phyloP scores from a whole-genome alignment of 768 basidiomycete genomes.

The Phlebiopsis gigantea region DNA sequence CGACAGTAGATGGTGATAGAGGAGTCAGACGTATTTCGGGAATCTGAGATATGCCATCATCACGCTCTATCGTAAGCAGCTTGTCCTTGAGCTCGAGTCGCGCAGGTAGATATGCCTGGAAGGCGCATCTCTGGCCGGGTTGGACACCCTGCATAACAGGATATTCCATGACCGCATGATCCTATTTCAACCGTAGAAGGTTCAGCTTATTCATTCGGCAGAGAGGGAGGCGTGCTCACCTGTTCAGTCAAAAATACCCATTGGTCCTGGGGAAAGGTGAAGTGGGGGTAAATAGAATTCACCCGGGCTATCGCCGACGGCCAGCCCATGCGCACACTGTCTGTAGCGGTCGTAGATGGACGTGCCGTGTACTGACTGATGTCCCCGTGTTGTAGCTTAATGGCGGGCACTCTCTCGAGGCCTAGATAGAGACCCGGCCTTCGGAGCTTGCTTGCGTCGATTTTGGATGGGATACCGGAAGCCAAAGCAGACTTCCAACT shows the following conservation, averaged over 20 bases:
- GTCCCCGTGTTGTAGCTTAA: neutral
- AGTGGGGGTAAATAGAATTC: constrained; percentile 8
- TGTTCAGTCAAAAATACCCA: constrained; percentile 15
- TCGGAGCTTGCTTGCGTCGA: constrained; percentile 3
- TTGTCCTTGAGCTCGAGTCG: constrained; percentile 8
- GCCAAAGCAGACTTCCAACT: neutral
- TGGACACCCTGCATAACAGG: neutral
- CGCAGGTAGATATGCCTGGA: constrained; percentile 7
- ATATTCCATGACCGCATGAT: constrained; percentile 10
- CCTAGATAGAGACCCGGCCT: constrained; percentile 13
- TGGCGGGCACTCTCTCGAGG: constrained; percentile 10
- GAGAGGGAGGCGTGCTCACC: neutral
- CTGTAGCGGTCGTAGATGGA: neutral
- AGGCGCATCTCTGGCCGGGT: constrained; percentile 1
- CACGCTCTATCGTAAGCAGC: constrained; percentile 14
- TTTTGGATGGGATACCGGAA: neutral
- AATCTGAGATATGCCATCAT: neutral
- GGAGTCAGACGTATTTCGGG: neutral
- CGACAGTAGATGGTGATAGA: neutral
- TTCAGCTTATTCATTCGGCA: neutral
- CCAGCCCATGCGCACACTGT: neutral
- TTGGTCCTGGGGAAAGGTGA: constrained; percentile 7
- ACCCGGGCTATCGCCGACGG: constrained; percentile 6
- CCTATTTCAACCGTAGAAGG: neutral
- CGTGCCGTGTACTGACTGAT: neutral